Evolutionary conservation across 139 green algal species (phyloP).

Genomic region (Chlamydomonas sphaeroides): DNA sequence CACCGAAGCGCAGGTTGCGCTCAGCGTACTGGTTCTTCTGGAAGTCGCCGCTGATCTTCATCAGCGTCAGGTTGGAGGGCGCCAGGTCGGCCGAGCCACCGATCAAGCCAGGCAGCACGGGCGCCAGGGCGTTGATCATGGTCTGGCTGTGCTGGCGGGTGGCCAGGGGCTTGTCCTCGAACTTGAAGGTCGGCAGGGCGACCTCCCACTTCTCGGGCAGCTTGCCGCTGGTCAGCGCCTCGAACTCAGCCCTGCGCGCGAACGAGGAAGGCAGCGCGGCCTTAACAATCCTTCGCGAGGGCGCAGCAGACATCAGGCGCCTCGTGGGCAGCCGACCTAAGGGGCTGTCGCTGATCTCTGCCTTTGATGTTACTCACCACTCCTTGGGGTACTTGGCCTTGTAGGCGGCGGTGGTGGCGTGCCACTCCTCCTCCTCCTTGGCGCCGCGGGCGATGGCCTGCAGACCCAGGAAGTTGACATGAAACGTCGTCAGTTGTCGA

Average conservation of each 20-base stretch:
- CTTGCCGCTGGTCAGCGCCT: slow-evolving; percentile 82
- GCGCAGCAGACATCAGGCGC: no score
- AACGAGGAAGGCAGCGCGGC: slow-evolving; percentile 7
- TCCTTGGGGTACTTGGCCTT: slow-evolving; percentile 85
- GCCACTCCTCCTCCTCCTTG: slow-evolving; percentile 81
- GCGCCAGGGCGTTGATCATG: slow-evolving; percentile 95
- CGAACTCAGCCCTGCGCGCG: slow-evolving; percentile 75
- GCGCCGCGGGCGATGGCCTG: slow-evolving; percentile 61
- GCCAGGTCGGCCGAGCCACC: slow-evolving; percentile 97
- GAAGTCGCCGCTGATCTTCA: slow-evolving; percentile 98
- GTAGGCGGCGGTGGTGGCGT: slow-evolving; percentile 72
- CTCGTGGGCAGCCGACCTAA: no score
- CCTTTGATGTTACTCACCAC: slow-evolving; percentile 48
- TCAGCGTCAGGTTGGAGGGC: slow-evolving; percentile 99
- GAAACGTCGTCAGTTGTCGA: no score
- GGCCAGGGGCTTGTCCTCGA: slow-evolving; percentile 94
- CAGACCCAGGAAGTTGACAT: no score
- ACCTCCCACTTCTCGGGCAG: slow-evolving; percentile 89
- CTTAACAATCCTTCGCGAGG: background rate
- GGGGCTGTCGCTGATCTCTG: no score
- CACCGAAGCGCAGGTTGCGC: slow-evolving; percentile 98
- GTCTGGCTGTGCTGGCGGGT: slow-evolving; percentile 97
- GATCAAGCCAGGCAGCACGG: slow-evolving; percentile 92
- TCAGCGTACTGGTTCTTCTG: slow-evolving; percentile 93
- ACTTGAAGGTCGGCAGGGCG: slow-evolving; percentile 89